Evolutionary conservation across 2,329 filamentous ascomycete genomes (phyloP).

Genomic region (Lachnellula subtilissima): DNA sequence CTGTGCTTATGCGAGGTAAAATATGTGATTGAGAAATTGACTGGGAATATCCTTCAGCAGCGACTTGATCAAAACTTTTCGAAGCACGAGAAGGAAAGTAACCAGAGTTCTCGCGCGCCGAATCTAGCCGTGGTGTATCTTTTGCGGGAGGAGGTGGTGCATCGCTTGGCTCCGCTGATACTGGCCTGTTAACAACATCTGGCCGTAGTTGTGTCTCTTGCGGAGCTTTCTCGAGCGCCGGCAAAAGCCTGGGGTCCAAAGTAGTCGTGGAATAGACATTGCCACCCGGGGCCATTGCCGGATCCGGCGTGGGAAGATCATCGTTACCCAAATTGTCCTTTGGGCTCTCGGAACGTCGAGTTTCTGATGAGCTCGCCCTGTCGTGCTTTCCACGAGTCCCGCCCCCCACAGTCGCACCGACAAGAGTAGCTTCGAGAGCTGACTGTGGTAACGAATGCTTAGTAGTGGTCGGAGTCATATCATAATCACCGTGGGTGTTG

Average conservation of each 20-base stretch:
- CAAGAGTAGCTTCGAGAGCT: conserved; percentile 8
- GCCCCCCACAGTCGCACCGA: conserved; percentile 40
- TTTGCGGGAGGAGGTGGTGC: conserved; percentile 44
- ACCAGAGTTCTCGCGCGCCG: conserved; percentile 3
- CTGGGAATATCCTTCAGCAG: conserved; percentile 4
- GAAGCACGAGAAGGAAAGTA: conserved; percentile 15
- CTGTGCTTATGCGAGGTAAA: conserved; percentile 19
- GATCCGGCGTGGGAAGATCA: conserved; percentile 21
- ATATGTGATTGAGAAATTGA: conserved; percentile 11
- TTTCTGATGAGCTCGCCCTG: conserved; percentile 3
- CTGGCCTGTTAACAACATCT: conserved; percentile 26
- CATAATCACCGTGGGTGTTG: conserved; percentile 9
- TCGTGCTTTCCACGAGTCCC: conserved; percentile 35
- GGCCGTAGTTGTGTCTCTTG: conserved; percentile 22
- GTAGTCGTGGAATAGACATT: conserved; percentile 21
- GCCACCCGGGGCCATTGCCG: conserved; percentile 19
- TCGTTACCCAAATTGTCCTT: background rate
- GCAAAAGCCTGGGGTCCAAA: conserved; percentile 23
- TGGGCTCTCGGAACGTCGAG: background rate
- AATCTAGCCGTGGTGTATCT: conserved; percentile 31
- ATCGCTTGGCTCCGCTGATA: conserved; percentile 32
- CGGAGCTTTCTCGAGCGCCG: conserved; percentile 18
- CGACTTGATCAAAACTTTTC: background rate
- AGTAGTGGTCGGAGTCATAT: conserved; percentile 24
- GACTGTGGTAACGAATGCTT: conserved; percentile 19